Conservation (phyloP, 345 rosid genomes). For the Hibiscus trionum region DNA sequence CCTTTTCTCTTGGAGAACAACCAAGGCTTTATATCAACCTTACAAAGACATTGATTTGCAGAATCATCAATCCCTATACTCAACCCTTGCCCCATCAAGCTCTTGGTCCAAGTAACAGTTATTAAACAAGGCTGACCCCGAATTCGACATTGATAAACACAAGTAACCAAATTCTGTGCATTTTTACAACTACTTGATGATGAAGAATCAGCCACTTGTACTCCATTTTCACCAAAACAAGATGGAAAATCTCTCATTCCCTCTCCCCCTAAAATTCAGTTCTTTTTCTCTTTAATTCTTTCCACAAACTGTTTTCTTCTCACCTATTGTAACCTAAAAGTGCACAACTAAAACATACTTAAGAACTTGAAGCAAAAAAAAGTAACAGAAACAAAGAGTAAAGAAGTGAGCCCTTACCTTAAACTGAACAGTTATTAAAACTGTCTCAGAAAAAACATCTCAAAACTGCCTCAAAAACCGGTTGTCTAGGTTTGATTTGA, state of each 20-base stretch:
- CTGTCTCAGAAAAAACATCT: conserved; percentile 15
- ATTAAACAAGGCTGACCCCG: conserved; percentile 60
- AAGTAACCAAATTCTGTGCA: conserved; percentile 69
- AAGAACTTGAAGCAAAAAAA: background rate
- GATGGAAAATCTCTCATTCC: conserved; percentile 92
- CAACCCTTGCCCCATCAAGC: conserved; percentile 86
- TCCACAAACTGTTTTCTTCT: conserved; percentile 22
- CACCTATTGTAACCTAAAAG: conserved; percentile 28
- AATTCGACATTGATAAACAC: conserved; percentile 67
- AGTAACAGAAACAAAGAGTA: conserved; percentile 6
- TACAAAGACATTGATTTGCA: conserved; percentile 68
- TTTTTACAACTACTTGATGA: conserved; percentile 48
- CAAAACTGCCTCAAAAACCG: conserved; percentile 25
- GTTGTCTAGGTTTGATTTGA: conserved; percentile 21
- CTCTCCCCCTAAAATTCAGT: background rate
- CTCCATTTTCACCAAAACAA: conserved; percentile 92
- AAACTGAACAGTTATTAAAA: conserved; percentile 9
- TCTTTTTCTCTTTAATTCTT: conserved; percentile 21
- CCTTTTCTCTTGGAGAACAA: conserved; percentile 87
- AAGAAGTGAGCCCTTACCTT: conserved; percentile 23
- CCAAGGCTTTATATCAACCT: conserved; percentile 94
- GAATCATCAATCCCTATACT: conserved; percentile 71
- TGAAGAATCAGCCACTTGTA: conserved; percentile 77
- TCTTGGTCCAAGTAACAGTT: conserved; percentile 78
- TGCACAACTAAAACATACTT: conserved; percentile 10